phyloP scores from a whole-genome alignment of 164 flowering plant species.

The Santalum album region DNA sequence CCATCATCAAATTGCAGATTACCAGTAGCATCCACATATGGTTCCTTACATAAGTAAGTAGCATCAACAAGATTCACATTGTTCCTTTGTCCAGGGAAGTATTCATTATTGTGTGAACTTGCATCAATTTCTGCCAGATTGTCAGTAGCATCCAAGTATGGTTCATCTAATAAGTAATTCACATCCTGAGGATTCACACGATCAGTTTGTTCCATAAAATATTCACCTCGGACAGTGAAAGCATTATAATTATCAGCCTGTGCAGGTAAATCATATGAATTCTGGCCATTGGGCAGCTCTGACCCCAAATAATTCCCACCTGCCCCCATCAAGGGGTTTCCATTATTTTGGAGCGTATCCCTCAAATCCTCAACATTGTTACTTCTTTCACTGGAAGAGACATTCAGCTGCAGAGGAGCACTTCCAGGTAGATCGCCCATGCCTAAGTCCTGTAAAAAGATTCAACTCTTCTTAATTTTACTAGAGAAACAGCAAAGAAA shows the following conservation, averaged over 20 bases:
- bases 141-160: constrained; percentile 22
- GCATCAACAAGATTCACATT: constrained; percentile 15
- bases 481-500: too few species aligned
- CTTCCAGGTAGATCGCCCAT: constrained; percentile 9
- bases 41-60: constrained; percentile 22
- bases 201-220: not conserved
- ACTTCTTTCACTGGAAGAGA: constrained; percentile 20
- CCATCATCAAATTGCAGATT: constrained; percentile 20
- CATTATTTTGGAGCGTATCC: constrained; percentile 15
- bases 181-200: constrained; percentile 13
- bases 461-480: too few species aligned
- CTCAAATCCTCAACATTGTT: constrained; percentile 14
- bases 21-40: constrained; percentile 26
- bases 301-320: constrained; percentile 6
- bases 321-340: constrained; percentile 16
- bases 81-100: not conserved
- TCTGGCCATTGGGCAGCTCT: constrained; percentile 10
- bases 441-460: constrained; percentile 23
- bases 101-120: too few species aligned
- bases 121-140: too few species aligned
- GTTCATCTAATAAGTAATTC: constrained; percentile 23
- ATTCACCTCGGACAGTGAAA: constrained; percentile 21
- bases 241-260: constrained; percentile 13
- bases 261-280: constrained; percentile 18
- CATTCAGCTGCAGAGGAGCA: constrained; percentile 18